Conservation (phyloP, 257 asterid species). For the Ehretia macrophylla region DNA sequence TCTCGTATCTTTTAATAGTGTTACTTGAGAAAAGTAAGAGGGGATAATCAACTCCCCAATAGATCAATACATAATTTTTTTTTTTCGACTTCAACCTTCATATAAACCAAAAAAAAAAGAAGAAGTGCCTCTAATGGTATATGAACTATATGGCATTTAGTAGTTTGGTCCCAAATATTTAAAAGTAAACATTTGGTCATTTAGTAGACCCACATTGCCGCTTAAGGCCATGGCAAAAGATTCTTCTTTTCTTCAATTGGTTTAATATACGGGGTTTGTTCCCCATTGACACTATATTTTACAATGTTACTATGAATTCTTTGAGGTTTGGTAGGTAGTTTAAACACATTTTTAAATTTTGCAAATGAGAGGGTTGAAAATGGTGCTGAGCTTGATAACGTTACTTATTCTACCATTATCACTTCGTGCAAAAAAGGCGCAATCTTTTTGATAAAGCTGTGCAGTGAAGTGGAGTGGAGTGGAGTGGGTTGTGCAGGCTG, state of each 20-base stretch:
- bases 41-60: no score
- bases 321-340: constrained; percentile 83
- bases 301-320: constrained; percentile 85
- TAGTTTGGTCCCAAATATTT: no score
- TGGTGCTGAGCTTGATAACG: constrained; percentile 67
- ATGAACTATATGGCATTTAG: no score
- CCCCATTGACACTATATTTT: constrained; percentile 80
- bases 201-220: no score
- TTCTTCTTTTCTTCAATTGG: constrained; percentile 77
- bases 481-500: constrained; percentile 98
- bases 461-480: no score
- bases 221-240: constrained; percentile 62
- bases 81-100: no score
- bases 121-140: no score
- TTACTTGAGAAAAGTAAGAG: no score
- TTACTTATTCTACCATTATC: constrained; percentile 85
- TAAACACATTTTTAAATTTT: constrained; percentile 59
- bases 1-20: no score
- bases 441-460: constrained; percentile 82
- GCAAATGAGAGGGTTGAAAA: constrained; percentile 78
- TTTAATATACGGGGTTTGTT: constrained; percentile 47
- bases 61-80: no score
- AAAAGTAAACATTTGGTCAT: no score
- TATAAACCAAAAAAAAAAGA: no score
- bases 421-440: constrained; percentile 84